phyloP scores from a whole-genome alignment of 768 basidiomycete genomes.

The Pleurotus tuoliensis region DNA sequence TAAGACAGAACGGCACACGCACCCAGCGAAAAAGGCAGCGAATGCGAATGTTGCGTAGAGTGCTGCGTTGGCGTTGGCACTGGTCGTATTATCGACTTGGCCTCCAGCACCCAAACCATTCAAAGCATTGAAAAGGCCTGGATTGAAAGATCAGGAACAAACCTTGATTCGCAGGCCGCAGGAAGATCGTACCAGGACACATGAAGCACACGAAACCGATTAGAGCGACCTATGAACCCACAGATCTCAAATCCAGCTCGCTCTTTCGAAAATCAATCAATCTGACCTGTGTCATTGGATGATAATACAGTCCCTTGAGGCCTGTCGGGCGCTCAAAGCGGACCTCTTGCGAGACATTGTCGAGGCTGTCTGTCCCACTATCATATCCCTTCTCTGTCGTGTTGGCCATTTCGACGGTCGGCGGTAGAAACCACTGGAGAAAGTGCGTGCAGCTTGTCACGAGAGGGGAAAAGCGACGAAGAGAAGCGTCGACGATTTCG shows the following conservation, averaged over 20 bases:
- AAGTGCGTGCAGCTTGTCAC: too few relatives aligned
- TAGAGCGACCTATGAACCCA: conserved; percentile 38
- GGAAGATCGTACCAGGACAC: conserved; percentile 45
- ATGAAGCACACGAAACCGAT: conserved; percentile 72
- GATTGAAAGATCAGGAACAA: conserved; percentile 12
- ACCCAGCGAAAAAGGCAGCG: conserved; percentile 36
- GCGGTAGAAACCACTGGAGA: too few relatives aligned
- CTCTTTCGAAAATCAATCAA: background rate
- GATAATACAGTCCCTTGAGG: conserved; percentile 44
- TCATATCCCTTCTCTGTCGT: background rate
- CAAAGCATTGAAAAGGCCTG: conserved; percentile 76
- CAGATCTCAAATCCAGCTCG: background rate
- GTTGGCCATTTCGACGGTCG: background rate
- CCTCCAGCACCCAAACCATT: conserved; percentile 81
- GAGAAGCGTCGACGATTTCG: too few relatives aligned
- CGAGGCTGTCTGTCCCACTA: background rate
- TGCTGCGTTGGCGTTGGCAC: conserved; percentile 66
- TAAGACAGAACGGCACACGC: background rate
- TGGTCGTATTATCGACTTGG: conserved; percentile 59
- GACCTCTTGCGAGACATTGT: conserved; percentile 7
- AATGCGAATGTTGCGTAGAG: conserved; percentile 55
- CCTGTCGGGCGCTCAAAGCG: conserved; percentile 39
- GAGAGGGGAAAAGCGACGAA: too few relatives aligned
- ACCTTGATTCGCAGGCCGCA: background rate
- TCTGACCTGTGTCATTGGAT: conserved; percentile 44